Evolutionary conservation across 305 asterid genomes (phyloP).

Genomic region (Fraxinus sp.): DNA sequence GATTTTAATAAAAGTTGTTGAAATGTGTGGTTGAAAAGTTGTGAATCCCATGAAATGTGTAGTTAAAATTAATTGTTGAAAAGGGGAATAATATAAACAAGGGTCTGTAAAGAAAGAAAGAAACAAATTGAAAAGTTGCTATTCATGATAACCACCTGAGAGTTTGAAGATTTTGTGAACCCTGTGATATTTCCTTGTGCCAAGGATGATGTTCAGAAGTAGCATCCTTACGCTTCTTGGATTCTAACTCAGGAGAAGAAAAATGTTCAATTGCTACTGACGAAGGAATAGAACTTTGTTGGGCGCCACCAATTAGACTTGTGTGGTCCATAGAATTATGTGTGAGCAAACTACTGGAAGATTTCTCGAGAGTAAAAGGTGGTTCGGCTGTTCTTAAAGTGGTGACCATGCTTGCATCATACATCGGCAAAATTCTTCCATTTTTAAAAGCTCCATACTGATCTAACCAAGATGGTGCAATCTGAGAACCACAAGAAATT

Average conservation of each 20-base stretch:
- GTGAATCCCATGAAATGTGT: too few relatives aligned
- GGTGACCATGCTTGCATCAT: slow-evolving; percentile 37
- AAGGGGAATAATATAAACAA: not conserved
- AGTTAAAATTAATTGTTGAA: too few relatives aligned
- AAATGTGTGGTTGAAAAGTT: not conserved
- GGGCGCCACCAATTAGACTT: slow-evolving; percentile 34
- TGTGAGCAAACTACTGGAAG: slow-evolving; percentile 38
- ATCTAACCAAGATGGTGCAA: slow-evolving; percentile 73
- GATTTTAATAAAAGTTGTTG: not conserved
- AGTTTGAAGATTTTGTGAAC: slow-evolving; percentile 37
- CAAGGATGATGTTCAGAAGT: slow-evolving; percentile 62
- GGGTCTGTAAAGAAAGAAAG: not conserved
- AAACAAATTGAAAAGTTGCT: not conserved
- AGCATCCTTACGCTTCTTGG: slow-evolving; percentile 66
- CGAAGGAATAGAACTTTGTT: slow-evolving; percentile 34
- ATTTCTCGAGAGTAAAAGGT: slow-evolving; percentile 39
- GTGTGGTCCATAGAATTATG: slow-evolving; percentile 45
- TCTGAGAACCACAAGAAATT: slow-evolving; percentile 43
- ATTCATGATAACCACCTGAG: slow-evolving; percentile 48
- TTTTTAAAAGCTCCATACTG: slow-evolving; percentile 51
- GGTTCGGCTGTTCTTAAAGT: slow-evolving; percentile 39
- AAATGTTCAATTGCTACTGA: slow-evolving; percentile 36
- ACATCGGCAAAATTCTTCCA: slow-evolving; percentile 44
- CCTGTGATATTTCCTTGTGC: slow-evolving; percentile 60
- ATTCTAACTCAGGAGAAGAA: slow-evolving; percentile 44